These are phyloP conservation scores for Selenicereus undatus DNA, from an alignment of 148 eudicot genomes.

Conservation along the genomic window DNA sequence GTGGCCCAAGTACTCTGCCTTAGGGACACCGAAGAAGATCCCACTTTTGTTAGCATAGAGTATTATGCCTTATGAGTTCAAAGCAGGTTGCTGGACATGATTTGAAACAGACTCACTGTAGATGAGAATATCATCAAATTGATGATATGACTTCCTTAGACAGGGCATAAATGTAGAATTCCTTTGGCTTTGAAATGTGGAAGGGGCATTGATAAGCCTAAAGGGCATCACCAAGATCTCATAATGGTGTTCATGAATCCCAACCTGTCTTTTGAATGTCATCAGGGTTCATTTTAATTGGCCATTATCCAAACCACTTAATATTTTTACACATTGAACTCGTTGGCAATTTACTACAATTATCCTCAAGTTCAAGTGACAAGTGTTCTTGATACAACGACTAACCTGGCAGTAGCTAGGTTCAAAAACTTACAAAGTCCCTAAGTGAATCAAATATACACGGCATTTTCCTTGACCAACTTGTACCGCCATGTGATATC, in stretches of 20 bases:
- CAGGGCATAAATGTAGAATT: background rate
- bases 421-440: slow-evolving; percentile 4
- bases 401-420: background rate
- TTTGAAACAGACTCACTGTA: background rate
- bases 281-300: background rate
- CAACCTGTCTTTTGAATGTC: background rate
- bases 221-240: background rate
- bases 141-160: background rate
- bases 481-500: background rate
- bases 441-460: background rate
- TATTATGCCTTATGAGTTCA: background rate
- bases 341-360: no score
- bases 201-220: background rate
- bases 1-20: background rate
- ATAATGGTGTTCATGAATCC: background rate
- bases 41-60: background rate
- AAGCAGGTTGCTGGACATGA: background rate
- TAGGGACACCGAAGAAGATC: background rate
- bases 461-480: background rate
- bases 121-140: background rate
- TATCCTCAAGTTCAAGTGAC: no score
- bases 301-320: background rate
- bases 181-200: background rate
- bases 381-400: background rate
- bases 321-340: background rate